Percentiles rank a stretch among this genome's conserved stretches.
phyloP scores from a whole-genome alignment of 306 rosid species.

The Quercus engelmannii region DNA sequence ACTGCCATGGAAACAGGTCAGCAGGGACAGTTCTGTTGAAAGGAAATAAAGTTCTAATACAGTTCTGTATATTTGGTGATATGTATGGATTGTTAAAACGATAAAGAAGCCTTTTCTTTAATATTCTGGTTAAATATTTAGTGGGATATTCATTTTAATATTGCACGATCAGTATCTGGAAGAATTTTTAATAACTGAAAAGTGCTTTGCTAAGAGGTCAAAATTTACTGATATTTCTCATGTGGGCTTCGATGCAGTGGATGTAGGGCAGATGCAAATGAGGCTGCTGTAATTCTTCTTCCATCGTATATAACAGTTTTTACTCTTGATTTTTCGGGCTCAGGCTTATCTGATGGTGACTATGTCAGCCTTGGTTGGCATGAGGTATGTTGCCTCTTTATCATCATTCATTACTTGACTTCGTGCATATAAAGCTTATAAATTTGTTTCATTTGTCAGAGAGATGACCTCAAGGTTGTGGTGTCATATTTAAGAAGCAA shows the following conservation, averaged over 20 bases:
- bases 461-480: conserved; percentile 86
- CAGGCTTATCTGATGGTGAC: conserved; percentile 95
- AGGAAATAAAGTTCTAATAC: background rate
- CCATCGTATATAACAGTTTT: conserved; percentile 95
- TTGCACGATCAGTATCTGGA: background rate
- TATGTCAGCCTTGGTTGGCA: conserved; percentile 99
- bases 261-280: conserved; percentile 97
- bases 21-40: background rate
- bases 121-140: background rate
- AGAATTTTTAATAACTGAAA: background rate
- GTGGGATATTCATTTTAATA: background rate
- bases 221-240: conserved; percentile 16
- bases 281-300: conserved; percentile 87
- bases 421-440: conserved; percentile 2
- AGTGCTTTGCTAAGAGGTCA: background rate
- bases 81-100: background rate
- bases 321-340: conserved; percentile 95
- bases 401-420: conserved; percentile 15
- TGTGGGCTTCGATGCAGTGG: conserved; percentile 72
- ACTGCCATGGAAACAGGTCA: conserved; percentile 99
- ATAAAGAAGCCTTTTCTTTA: background rate
- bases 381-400: conserved; percentile 57
- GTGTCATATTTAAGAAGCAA: conserved; percentile 77
- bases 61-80: conserved; percentile 4
- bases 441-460: conserved; percentile 43